Base-by-base conservation (phyloP, 179 eudicot genomes). In the Amaranthus tricolor region DNA sequence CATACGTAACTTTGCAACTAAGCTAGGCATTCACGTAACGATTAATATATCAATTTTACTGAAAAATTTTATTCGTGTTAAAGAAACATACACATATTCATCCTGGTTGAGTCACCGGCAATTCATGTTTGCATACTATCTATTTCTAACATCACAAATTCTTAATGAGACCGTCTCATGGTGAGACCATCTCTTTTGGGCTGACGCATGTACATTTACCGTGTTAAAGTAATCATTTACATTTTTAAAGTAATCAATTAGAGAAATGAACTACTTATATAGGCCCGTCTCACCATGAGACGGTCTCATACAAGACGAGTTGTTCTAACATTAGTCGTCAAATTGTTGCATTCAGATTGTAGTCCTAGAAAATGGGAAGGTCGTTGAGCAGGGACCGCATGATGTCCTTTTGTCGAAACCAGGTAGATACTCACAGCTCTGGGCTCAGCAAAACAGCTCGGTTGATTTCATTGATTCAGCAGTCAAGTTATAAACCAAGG, bases 321-420 rank as follows among this genome's bases (percentile, higher is more conserved):
- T 31, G 40, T 31, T 31, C 40, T 31, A 31, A 31, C 40, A 31
- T 31, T 31, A 31, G 40, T 31, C 40, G 40, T 31, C 40, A 65
- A 59, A 45, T 59, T 71, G 24, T 69, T 70, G 45, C 49, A 74
- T 70, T 66, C 91, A 94, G 98, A 94, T 94, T 70, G 83, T 94
- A 53, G 97, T 94, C 68, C 85, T 94, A 67, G 98, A 94, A 86
- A 89, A 88, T 31, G 97, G 98, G 68, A 85, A 80, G 77, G 98
- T 94, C 11, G 97, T 94, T 31, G 98, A 94, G 87, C 98, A 94
- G 73, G 98, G 98, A 20, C 89, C 94, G 5, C 98, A 92, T 77
- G 97, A 94, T 6, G 82, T 76, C 74, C 93, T 94, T 57, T 78
- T 94, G 73, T 80, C 87, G 7, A 89, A 82, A 65, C 81, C 88